A percentile compares a stretch with the other conserved stretches of the same genome.
Evolutionary conservation across 129 eudicot species (phyloP).

Genomic region (Tagetes patula): DNA sequence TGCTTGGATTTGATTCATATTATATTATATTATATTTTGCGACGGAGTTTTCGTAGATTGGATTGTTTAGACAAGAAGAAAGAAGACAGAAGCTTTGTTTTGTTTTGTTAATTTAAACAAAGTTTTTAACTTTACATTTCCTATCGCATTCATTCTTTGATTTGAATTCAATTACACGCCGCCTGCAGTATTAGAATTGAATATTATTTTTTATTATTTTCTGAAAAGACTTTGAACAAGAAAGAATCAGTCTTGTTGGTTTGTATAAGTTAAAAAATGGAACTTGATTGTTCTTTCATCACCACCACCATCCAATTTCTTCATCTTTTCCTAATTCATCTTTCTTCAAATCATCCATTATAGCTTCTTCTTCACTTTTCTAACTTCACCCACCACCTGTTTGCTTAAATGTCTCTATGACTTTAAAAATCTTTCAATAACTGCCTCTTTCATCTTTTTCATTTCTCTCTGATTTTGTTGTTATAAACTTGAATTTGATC

Average conservation of each 20-base stretch:
- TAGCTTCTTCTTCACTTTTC: neutral
- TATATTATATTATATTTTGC: neutral
- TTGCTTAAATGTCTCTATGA: constrained; percentile 26
- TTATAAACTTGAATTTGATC: neutral
- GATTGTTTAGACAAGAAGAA: constrained; percentile 23
- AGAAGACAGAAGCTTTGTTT: neutral
- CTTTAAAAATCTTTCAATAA: neutral
- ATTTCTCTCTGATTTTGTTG: neutral
- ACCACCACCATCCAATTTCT: neutral
- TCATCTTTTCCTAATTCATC: constrained; percentile 12
- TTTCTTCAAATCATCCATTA: constrained; percentile 15
- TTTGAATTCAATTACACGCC: neutral
- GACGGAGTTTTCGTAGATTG: constrained; percentile 10
- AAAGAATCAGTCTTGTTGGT: neutral
- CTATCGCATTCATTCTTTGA: too few relatives aligned
- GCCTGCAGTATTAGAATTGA: constrained; percentile 17
- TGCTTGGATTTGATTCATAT: constrained; percentile 7
- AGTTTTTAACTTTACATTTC: too few relatives aligned
- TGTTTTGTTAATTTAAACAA: constrained; percentile 1
- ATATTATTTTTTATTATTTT: too few relatives aligned
- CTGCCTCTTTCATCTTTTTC: constrained; percentile 19
- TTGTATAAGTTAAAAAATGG: too few relatives aligned
- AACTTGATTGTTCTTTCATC: constrained; percentile 5
- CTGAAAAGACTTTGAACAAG: neutral
- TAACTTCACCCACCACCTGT: constrained; percentile 23